Evolutionary conservation across 306 rosid species (phyloP).

Genomic region (Trifolium fragiferum): DNA sequence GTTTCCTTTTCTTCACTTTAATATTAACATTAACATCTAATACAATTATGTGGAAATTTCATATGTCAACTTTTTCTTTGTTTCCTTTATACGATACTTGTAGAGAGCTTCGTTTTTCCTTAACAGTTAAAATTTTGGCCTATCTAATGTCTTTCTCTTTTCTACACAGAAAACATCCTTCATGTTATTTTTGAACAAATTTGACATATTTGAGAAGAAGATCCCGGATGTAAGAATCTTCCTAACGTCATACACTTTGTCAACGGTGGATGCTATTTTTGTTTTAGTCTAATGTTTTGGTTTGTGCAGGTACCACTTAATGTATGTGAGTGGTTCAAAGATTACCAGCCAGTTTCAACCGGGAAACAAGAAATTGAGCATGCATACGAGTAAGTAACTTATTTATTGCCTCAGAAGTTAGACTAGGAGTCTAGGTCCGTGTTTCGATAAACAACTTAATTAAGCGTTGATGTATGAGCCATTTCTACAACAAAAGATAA

Average conservation of each 20-base stretch:
- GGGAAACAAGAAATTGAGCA: slow-evolving; percentile 96
- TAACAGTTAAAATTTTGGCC: slow-evolving; percentile 1
- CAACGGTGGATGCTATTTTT: slow-evolving; percentile 39
- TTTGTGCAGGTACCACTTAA: slow-evolving; percentile 81
- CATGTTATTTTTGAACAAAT: slow-evolving; percentile 97
- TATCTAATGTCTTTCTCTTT: slow-evolving; percentile 33
- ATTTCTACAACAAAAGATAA: not conserved
- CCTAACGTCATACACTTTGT: slow-evolving; percentile 22
- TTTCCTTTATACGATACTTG: slow-evolving; percentile 32
- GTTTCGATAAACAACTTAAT: not conserved
- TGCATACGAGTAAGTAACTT: slow-evolving; percentile 83
- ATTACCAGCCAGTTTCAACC: slow-evolving; percentile 86
- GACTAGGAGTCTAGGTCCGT: slow-evolving; percentile 24
- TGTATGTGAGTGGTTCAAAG: slow-evolving; percentile 93
- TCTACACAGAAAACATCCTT: slow-evolving; percentile 89
- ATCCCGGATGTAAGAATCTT: slow-evolving; percentile 69
- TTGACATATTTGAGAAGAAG: slow-evolving; percentile 97
- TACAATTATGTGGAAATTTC: slow-evolving; percentile 6
- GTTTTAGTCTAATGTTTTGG: slow-evolving; percentile 43
- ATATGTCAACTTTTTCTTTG: slow-evolving; percentile 10
- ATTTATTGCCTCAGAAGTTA: slow-evolving; percentile 13
- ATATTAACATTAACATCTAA: slow-evolving; percentile 23
- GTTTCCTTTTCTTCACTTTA: slow-evolving; percentile 51
- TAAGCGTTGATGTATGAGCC: not conserved
- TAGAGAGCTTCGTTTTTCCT: slow-evolving; percentile 19